Conservation (phyloP, 208 protist genomes). For the Leishmania guyanensis region DNA sequence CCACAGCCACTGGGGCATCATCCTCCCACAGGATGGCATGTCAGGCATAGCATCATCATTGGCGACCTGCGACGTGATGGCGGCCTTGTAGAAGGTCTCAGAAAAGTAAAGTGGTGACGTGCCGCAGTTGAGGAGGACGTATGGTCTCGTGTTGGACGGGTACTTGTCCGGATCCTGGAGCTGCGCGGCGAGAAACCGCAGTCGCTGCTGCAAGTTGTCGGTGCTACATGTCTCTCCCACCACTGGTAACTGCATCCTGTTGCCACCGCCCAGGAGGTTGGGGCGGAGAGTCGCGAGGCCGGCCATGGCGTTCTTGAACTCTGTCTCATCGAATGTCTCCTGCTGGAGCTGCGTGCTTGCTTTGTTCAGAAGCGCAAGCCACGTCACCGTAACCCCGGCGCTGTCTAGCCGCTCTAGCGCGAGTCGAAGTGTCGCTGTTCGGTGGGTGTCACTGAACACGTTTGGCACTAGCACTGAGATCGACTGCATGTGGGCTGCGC, state of each 20-base stretch:
- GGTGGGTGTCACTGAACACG: slow-evolving; percentile 45
- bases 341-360: slow-evolving; percentile 47
- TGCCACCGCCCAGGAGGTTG: neutral
- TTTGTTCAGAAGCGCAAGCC: slow-evolving; percentile 38
- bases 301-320: slow-evolving; percentile 40
- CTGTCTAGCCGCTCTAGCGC: slow-evolving; percentile 30
- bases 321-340: slow-evolving; percentile 41
- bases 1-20: slow-evolving; percentile 34
- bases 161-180: slow-evolving; percentile 10
- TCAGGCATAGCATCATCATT: slow-evolving; percentile 4
- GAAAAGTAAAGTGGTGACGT: slow-evolving; percentile 45
- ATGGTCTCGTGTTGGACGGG: slow-evolving; percentile 14
- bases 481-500: slow-evolving; percentile 10
- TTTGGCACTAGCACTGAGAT: slow-evolving; percentile 23
- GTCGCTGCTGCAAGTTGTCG: slow-evolving; percentile 32
- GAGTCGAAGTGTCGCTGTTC: slow-evolving; percentile 37
- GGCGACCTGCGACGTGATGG: neutral
- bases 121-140: slow-evolving; percentile 51
- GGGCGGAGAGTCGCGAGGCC: slow-evolving; percentile 1
- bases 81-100: slow-evolving; percentile 20
- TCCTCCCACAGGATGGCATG: neutral
- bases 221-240: slow-evolving; percentile 32
- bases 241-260: slow-evolving; percentile 11
- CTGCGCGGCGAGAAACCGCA: slow-evolving; percentile 19
- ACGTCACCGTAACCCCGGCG: slow-evolving; percentile 31